Conservation (phyloP, 1,284 basidiomycete species). For the Pseudozyma pruni region DNA sequence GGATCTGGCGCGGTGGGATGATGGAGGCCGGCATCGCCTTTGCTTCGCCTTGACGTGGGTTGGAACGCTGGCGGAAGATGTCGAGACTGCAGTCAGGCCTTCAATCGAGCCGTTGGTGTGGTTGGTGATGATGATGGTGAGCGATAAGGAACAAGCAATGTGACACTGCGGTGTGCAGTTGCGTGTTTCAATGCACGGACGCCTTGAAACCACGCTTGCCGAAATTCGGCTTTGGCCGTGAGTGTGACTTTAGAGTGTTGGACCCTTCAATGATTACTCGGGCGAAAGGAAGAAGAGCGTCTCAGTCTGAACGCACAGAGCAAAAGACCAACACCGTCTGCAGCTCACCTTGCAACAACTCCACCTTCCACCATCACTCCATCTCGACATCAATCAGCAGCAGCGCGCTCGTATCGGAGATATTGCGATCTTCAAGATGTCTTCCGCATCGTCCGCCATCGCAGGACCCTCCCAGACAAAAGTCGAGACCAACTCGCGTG, state of each 20-base stretch:
- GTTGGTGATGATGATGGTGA: background rate
- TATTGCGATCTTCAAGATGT: constrained; percentile 16
- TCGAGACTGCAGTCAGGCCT: too few species aligned
- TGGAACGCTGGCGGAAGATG: too few species aligned
- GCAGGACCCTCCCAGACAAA: constrained; percentile 32
- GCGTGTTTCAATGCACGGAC: constrained; percentile 23
- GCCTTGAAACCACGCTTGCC: background rate
- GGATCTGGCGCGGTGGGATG: constrained; percentile 46
- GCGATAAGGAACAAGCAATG: background rate
- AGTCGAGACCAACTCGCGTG: constrained; percentile 76
- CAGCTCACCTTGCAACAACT: background rate
- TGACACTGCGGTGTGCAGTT: background rate
- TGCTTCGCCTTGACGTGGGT: too few species aligned
- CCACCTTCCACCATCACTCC: background rate
- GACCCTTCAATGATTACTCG: constrained; percentile 22
- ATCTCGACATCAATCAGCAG: background rate
- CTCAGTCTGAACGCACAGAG: background rate
- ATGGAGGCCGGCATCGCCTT: constrained; percentile 17
- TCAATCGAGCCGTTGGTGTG: constrained; percentile 1
- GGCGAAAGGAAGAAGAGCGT: constrained; percentile 12
- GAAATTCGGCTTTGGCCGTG: constrained; percentile 33
- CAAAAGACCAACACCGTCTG: constrained; percentile 7
- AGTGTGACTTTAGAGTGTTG: constrained; percentile 3
- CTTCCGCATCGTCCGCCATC: constrained; percentile 24
- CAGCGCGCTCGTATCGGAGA: background rate